Conservation (phyloP, 495 filamentous ascomycete genomes). For the Aspergillus homomorphus region DNA sequence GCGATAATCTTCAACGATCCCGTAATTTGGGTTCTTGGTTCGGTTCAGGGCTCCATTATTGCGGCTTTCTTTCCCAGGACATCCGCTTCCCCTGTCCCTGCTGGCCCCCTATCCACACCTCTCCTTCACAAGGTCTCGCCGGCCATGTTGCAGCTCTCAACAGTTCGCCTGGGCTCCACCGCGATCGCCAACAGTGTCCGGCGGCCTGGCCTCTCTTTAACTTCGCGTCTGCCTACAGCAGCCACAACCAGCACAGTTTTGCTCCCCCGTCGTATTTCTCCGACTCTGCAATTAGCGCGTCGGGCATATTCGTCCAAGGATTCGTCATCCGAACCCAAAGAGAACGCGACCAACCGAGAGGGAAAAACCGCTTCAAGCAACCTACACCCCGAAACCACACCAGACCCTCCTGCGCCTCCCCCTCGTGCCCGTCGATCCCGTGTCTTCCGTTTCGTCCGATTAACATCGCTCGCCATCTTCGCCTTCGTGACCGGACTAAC, state of each 20-base stretch:
- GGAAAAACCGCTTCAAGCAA: neutral
- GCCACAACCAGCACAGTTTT: neutral
- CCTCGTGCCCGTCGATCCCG: conserved; percentile 29
- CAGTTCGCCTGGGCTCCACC: neutral
- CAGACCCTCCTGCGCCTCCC: neutral
- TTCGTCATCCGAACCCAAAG: neutral
- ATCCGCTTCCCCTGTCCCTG: neutral
- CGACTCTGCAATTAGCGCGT: neutral
- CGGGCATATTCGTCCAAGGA: neutral
- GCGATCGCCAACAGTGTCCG: neutral
- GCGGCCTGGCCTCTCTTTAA: neutral
- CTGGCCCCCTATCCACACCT: neutral
- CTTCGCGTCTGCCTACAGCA: neutral
- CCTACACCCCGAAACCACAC: neutral
- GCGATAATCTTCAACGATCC: neutral
- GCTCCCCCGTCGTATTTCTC: neutral
- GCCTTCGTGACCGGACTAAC: conserved; percentile 33
- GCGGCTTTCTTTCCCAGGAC: neutral
- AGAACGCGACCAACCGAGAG: neutral
- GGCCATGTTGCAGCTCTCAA: neutral
- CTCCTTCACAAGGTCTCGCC: neutral
- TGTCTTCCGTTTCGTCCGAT: conserved; percentile 36
- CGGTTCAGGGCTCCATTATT: neutral
- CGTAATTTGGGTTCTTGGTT: neutral
- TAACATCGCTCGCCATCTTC: conserved; percentile 38